phyloP scores from a whole-genome alignment of 2,329 filamentous ascomycete species.

The Scolecobasidium constrictum region DNA sequence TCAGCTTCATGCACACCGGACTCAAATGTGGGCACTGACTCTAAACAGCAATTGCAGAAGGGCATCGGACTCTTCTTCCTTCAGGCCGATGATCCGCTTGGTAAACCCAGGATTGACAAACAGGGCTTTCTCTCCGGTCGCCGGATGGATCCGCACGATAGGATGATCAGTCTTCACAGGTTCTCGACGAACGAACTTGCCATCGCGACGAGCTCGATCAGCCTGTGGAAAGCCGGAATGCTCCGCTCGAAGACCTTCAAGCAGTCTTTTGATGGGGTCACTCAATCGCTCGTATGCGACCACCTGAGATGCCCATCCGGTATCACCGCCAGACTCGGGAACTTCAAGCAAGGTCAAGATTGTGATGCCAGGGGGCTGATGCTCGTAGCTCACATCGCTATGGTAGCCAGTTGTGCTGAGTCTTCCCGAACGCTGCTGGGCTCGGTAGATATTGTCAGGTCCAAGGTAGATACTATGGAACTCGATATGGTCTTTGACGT shows the following conservation, averaged over 20 bases:
- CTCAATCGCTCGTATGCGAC: constrained; percentile 24
- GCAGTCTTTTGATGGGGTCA: constrained; percentile 15
- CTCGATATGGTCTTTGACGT: constrained; percentile 8
- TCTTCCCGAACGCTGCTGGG: background rate
- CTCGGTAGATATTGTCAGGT: background rate
- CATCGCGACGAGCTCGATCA: constrained; percentile 16
- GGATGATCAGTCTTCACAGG: constrained; percentile 21
- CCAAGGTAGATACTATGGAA: constrained; percentile 9
- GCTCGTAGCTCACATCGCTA: constrained; percentile 17
- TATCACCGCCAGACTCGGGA: constrained; percentile 21
- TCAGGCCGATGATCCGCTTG: constrained; percentile 18
- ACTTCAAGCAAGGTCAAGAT: constrained; percentile 17
- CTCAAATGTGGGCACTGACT: background rate
- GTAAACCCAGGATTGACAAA: constrained; percentile 25
- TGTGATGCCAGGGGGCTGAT: constrained; percentile 20
- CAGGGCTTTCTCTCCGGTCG: constrained; percentile 22
- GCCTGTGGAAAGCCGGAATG: constrained; percentile 20
- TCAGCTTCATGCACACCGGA: background rate
- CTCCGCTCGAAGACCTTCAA: constrained; percentile 20
- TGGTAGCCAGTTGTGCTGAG: constrained; percentile 14
- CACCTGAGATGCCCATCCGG: constrained; percentile 18
- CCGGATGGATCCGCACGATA: constrained; percentile 22
- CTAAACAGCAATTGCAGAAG: constrained; percentile 15
- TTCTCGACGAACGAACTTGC: constrained; percentile 18
- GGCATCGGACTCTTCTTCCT: constrained; percentile 17